A percentile compares a stretch with the other conserved stretches of the same genome.
Conservation (phyloP, 805 yeast genomes). For the Tetrapisispora arboricola region DNA sequence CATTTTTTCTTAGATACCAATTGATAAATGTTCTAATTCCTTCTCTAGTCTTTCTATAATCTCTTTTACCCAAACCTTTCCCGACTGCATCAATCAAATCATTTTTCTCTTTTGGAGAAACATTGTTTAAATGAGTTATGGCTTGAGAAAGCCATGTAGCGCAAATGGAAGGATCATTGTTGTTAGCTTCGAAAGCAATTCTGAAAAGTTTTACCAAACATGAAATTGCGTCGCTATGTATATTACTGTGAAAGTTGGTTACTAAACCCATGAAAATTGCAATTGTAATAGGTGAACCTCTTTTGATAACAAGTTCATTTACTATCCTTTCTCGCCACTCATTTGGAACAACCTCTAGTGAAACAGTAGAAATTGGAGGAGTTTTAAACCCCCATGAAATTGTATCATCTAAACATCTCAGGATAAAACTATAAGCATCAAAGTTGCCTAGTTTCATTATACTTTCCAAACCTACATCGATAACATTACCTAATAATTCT, state of each 20-base stretch:
- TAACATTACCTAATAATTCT: constrained; percentile 40
- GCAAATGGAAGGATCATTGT: constrained; percentile 30
- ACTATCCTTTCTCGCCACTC: constrained; percentile 42
- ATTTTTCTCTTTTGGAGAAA: constrained; percentile 55
- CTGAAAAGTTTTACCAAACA: constrained; percentile 54
- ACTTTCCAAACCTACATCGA: constrained; percentile 45
- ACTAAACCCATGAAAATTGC: constrained; percentile 57
- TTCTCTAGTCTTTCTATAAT: constrained; percentile 62
- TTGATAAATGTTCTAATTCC: constrained; percentile 66
- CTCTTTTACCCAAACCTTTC: constrained; percentile 55
- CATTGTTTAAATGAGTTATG: constrained; percentile 42
- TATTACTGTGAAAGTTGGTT: constrained; percentile 58
- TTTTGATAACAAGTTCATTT: constrained; percentile 34
- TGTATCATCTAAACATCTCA: constrained; percentile 74
- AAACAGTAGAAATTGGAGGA: constrained; percentile 67
- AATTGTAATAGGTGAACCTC: constrained; percentile 46
- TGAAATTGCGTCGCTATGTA: constrained; percentile 65
- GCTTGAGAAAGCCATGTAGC: constrained; percentile 52
- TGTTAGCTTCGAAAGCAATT: constrained; percentile 38
- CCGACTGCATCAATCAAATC: constrained; percentile 49
- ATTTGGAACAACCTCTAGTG: constrained; percentile 41
- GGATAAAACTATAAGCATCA: constrained; percentile 58
- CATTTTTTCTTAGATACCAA: constrained; percentile 75
- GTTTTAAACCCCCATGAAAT: constrained; percentile 73
- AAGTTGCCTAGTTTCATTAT: constrained; percentile 49